Conservation (phyloP, 2,329 filamentous ascomycete species). For the Botryotinia narcissicola region DNA sequence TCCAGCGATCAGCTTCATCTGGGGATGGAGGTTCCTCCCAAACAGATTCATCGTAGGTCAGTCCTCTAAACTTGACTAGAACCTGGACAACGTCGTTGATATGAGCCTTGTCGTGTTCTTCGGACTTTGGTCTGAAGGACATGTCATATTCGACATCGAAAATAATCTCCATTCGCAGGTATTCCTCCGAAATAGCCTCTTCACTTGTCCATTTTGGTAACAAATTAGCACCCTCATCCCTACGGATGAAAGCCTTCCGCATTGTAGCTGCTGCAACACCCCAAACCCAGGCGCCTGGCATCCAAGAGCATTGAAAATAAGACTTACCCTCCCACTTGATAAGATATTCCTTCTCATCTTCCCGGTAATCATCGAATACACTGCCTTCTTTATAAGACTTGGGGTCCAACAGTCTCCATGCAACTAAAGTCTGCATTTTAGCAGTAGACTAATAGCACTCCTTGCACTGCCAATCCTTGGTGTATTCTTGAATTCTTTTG, state of each 20-base stretch:
- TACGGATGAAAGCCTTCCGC: conserved; percentile 74
- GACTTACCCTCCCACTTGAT: conserved; percentile 82
- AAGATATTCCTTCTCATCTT: conserved; percentile 87
- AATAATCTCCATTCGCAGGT: conserved; percentile 82
- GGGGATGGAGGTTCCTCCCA: conserved; percentile 78
- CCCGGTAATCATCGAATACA: conserved; percentile 54
- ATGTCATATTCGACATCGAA: conserved; percentile 72
- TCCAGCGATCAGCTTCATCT: conserved; percentile 65
- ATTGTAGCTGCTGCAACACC: conserved; percentile 62
- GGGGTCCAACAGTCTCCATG: conserved; percentile 74
- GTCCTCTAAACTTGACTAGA: conserved; percentile 87
- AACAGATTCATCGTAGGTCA: conserved; percentile 85
- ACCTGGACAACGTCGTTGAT: conserved; percentile 71
- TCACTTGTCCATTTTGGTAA: conserved; percentile 67
- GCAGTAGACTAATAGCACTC: conserved; percentile 64
- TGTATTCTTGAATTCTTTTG: conserved; percentile 70
- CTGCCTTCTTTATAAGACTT: conserved; percentile 53
- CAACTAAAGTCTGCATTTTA: conserved; percentile 76
- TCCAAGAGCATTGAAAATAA: conserved; percentile 82
- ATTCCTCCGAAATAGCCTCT: conserved; percentile 86
- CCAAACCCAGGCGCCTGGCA: conserved; percentile 85
- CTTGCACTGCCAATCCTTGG: conserved; percentile 72
- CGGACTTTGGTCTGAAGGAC: conserved; percentile 50
- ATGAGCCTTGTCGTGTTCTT: conserved; percentile 68
- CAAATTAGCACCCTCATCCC: conserved; percentile 56